phyloP scores from a whole-genome alignment of 1,284 basidiomycete genomes.

The Apiotrichum mycotoxinovorans region DNA sequence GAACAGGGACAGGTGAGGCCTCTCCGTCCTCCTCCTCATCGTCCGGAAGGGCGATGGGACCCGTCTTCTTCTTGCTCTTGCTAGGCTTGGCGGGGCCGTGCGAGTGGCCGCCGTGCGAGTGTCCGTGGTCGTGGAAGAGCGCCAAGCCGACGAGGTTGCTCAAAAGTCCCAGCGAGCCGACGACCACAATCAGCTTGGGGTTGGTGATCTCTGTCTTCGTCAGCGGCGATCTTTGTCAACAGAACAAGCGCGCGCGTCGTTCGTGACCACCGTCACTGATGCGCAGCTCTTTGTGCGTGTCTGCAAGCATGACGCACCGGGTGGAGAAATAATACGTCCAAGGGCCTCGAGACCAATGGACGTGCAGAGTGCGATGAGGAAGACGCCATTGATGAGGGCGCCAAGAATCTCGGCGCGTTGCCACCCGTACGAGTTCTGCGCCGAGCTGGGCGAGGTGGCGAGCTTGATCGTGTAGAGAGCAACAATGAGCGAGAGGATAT shows the following conservation, averaged over 20 bases:
- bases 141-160: slow-evolving; percentile 92
- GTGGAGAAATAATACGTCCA: slow-evolving; percentile 78
- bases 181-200: slow-evolving; percentile 81
- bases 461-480: slow-evolving; percentile 96
- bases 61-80: not conserved
- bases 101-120: slow-evolving; percentile 49
- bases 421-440: slow-evolving; percentile 59
- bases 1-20: slow-evolving; percentile 17
- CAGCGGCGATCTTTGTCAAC: too few species aligned
- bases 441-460: slow-evolving; percentile 42
- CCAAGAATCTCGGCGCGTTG: slow-evolving; percentile 98
- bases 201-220: slow-evolving; percentile 66
- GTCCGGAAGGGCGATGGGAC: slow-evolving; percentile 25
- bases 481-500: slow-evolving; percentile 90
- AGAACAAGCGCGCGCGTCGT: too few species aligned
- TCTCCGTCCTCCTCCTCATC: slow-evolving; percentile 13
- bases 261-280: too few species aligned
- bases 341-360: slow-evolving; percentile 92
- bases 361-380: slow-evolving; percentile 91
- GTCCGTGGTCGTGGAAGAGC: slow-evolving; percentile 84
- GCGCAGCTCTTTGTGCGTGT: too few species aligned
- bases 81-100: slow-evolving; percentile 14
- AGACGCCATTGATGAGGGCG: slow-evolving; percentile 92
- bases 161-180: slow-evolving; percentile 81
- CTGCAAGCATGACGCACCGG: slow-evolving; percentile 57